phyloP scores from a whole-genome alignment of 2,329 filamentous ascomycete species.

The Ophiostoma novo-ulmi region DNA sequence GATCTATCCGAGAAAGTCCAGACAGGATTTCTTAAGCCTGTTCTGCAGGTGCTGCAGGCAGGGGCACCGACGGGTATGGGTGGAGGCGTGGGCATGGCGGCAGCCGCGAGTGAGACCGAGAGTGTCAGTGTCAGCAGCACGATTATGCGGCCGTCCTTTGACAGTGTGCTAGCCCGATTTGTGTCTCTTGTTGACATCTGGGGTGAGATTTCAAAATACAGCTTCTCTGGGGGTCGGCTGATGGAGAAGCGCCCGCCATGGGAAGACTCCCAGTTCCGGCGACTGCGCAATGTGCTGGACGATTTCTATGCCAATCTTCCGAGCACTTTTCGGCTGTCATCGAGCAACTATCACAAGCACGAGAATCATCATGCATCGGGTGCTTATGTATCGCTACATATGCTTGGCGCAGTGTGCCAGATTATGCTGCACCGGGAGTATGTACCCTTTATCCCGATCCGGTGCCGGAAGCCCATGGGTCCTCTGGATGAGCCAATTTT shows the following conservation, averaged over 20 bases:
- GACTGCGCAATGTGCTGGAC: slow-evolving; percentile 48
- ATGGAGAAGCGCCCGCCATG: slow-evolving; percentile 54
- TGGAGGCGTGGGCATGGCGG: not conserved
- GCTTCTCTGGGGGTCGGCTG: slow-evolving; percentile 47
- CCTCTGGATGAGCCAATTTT: slow-evolving; percentile 57
- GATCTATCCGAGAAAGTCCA: slow-evolving; percentile 54
- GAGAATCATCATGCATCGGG: slow-evolving; percentile 59
- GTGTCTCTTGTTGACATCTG: slow-evolving; percentile 55
- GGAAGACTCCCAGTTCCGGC: slow-evolving; percentile 51
- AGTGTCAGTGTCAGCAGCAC: not conserved
- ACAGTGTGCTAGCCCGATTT: slow-evolving; percentile 50
- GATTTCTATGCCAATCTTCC: slow-evolving; percentile 52
- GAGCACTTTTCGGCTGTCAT: slow-evolving; percentile 51
- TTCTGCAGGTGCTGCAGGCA: too few species aligned
- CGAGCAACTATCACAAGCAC: slow-evolving; percentile 60
- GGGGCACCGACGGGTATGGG: not conserved
- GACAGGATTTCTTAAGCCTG: slow-evolving; percentile 44
- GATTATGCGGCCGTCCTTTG: slow-evolving; percentile 31
- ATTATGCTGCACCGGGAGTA: slow-evolving; percentile 67
- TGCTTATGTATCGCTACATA: slow-evolving; percentile 62
- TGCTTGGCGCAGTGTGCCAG: slow-evolving; percentile 58
- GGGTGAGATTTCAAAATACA: slow-evolving; percentile 55
- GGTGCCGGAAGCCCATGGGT: slow-evolving; percentile 44
- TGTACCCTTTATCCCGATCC: slow-evolving; percentile 60
- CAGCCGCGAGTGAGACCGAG: not conserved